Evolutionary conservation across 345 rosid species (phyloP).

Genomic region (Ailanthus altissimus): DNA sequence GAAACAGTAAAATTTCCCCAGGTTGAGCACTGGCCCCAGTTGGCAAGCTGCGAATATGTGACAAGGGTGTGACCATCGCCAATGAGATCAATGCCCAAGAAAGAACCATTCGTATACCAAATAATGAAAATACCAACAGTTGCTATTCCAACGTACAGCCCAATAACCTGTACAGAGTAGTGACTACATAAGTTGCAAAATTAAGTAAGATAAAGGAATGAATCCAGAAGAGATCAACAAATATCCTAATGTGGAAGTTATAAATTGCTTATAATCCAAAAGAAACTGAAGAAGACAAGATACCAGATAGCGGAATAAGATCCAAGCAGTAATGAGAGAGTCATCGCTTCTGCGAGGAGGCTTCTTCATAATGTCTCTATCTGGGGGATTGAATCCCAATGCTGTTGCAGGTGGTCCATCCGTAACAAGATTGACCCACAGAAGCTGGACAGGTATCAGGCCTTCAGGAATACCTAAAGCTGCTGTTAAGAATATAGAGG

Average conservation of each 20-base stretch:
- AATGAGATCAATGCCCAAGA: constrained; percentile 61
- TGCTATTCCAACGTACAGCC: constrained; percentile 64
- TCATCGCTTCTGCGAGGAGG: constrained; percentile 74
- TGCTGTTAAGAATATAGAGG: constrained; percentile 70
- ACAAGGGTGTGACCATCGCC: constrained; percentile 67
- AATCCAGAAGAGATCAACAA: background rate
- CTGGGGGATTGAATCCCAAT: constrained; percentile 79
- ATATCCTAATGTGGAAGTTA: background rate
- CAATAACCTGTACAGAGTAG: constrained; percentile 52
- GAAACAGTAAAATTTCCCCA: constrained; percentile 56
- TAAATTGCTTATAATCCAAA: background rate
- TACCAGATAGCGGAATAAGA: constrained; percentile 81
- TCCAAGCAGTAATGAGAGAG: constrained; percentile 64
- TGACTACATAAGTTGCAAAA: background rate
- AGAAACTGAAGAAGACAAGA: background rate
- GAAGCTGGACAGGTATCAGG: constrained; percentile 78
- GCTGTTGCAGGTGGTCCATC: constrained; percentile 91
- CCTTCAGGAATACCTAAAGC: constrained; percentile 82
- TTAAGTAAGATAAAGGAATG: background rate
- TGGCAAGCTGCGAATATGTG: constrained; percentile 57
- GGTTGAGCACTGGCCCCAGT: constrained; percentile 65
- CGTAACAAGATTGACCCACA: constrained; percentile 82
- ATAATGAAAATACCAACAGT: constrained; percentile 67
- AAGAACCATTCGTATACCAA: constrained; percentile 64
- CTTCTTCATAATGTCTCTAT: constrained; percentile 68